These are phyloP conservation scores for Boletus pseudopeckii DNA, from an alignment of 768 basidiomycete genomes.

Conservation along the genomic window DNA sequence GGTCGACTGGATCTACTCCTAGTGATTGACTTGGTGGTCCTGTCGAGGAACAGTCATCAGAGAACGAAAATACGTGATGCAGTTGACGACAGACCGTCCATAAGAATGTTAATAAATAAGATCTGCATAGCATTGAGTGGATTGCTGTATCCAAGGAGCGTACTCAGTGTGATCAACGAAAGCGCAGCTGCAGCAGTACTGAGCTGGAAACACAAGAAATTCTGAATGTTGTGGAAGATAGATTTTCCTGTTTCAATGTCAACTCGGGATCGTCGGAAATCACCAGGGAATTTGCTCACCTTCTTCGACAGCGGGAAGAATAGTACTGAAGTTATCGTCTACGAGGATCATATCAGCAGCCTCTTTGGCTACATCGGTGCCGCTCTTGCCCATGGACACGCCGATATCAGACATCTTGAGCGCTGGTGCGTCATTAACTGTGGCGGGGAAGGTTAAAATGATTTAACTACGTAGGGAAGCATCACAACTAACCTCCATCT, in stretches of 20 bases:
- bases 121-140: constrained; percentile 99
- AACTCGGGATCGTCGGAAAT: not conserved
- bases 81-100: constrained; percentile 69
- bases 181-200: constrained; percentile 96
- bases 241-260: constrained; percentile 67
- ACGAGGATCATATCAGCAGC: constrained; percentile 96
- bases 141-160: constrained; percentile 83
- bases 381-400: constrained; percentile 95
- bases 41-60: constrained; percentile 27
- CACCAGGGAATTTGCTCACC: constrained; percentile 40
- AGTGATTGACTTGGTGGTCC: constrained; percentile 94
- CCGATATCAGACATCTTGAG: constrained; percentile 98
- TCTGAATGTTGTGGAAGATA: constrained; percentile 98
- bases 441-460: not conserved
- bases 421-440: constrained; percentile 95
- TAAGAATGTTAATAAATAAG: constrained; percentile 97
- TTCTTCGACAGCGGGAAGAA: constrained; percentile 92
- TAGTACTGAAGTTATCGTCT: constrained; percentile 95
- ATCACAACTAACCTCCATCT: constrained; percentile 75
- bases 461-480: not conserved
- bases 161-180: constrained; percentile 92
- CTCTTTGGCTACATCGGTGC: constrained; percentile 99
- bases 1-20: constrained; percentile 95
- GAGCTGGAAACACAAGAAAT: constrained; percentile 95
- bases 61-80: not conserved